Evolutionary conservation across 352 stramenopile genomes (phyloP).

Genomic region (Globisporangium lucens): DNA sequence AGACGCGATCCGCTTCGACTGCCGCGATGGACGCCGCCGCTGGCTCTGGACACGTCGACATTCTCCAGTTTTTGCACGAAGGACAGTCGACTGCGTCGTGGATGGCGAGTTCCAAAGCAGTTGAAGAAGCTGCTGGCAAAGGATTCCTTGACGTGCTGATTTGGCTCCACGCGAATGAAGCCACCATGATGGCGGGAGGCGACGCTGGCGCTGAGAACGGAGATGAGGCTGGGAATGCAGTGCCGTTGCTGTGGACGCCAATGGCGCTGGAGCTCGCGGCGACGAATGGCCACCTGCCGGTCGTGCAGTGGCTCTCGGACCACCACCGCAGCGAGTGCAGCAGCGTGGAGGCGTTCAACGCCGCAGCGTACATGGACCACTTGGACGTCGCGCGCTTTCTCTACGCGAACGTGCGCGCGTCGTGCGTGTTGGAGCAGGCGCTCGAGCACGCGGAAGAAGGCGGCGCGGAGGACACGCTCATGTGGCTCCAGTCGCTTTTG

Average conservation of each 20-base stretch:
- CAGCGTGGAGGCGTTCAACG: slow-evolving; percentile 58
- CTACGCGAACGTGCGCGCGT: slow-evolving; percentile 35
- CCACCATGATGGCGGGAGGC: slow-evolving; percentile 1
- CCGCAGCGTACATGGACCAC: slow-evolving; percentile 72
- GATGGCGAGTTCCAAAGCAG: slow-evolving; percentile 51
- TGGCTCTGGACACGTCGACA: slow-evolving; percentile 45
- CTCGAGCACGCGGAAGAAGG: slow-evolving; percentile 63
- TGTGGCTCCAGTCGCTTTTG: slow-evolving; percentile 46
- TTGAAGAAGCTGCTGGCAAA: slow-evolving; percentile 52
- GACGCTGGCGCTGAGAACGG: slow-evolving; percentile 4
- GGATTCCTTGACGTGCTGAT: slow-evolving; percentile 46
- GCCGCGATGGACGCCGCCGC: slow-evolving; percentile 54
- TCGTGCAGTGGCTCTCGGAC: slow-evolving; percentile 62
- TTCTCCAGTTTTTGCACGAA: slow-evolving; percentile 49
- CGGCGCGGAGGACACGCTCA: slow-evolving; percentile 55
- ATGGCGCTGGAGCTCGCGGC: slow-evolving; percentile 54
- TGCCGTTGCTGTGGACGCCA: slow-evolving; percentile 36
- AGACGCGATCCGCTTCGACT: slow-evolving; percentile 27
- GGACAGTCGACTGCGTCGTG: slow-evolving; percentile 35
- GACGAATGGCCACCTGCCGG: slow-evolving; percentile 54
- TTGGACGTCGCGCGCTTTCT: slow-evolving; percentile 54
- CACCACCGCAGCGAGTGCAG: slow-evolving; percentile 44
- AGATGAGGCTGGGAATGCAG: slow-evolving; percentile 12
- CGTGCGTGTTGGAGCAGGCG: slow-evolving; percentile 50
- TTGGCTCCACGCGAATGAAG: slow-evolving; percentile 46